phyloP scores from a whole-genome alignment of 176 grass and related monocot genomes.

The Aegilops bicornis region DNA sequence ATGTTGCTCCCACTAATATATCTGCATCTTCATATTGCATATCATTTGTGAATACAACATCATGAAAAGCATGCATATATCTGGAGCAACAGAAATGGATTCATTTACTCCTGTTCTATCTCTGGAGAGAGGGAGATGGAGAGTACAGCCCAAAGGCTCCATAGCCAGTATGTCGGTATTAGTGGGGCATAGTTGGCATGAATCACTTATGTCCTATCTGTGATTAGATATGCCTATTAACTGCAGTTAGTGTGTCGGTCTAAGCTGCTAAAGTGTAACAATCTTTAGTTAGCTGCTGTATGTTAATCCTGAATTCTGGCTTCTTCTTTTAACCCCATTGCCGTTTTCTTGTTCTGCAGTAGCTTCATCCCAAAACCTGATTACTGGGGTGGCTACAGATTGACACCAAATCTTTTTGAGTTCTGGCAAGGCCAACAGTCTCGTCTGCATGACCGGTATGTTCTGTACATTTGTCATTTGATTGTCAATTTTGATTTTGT shows the following conservation, averaged over 20 bases:
- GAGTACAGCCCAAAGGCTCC: neutral
- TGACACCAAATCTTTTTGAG: slow-evolving; percentile 75
- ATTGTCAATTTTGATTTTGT: neutral
- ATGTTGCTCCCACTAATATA: neutral
- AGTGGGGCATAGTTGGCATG: neutral
- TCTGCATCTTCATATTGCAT: neutral
- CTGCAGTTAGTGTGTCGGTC: neutral
- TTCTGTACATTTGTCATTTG: neutral
- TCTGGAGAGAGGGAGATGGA: neutral
- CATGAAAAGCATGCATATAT: neutral
- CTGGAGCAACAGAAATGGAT: neutral
- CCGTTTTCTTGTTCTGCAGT: slow-evolving; percentile 40
- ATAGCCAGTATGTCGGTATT: neutral
- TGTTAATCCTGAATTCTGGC: neutral
- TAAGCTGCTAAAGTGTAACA: slow-evolving; percentile 12
- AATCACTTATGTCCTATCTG: neutral
- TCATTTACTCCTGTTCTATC: neutral
- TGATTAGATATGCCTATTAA: neutral
- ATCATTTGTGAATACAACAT: neutral
- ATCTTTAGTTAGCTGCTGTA: neutral
- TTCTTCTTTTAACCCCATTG: slow-evolving; percentile 10
- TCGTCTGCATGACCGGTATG: slow-evolving; percentile 90
- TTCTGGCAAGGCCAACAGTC: slow-evolving; percentile 98
- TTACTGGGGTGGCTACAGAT: slow-evolving; percentile 86
- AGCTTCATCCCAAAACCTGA: slow-evolving; percentile 76